Percentiles rank a stretch among this genome's conserved stretches.
Evolutionary conservation across 2,329 filamentous ascomycete species (phyloP).

Genomic region (Fusarium sp.): DNA sequence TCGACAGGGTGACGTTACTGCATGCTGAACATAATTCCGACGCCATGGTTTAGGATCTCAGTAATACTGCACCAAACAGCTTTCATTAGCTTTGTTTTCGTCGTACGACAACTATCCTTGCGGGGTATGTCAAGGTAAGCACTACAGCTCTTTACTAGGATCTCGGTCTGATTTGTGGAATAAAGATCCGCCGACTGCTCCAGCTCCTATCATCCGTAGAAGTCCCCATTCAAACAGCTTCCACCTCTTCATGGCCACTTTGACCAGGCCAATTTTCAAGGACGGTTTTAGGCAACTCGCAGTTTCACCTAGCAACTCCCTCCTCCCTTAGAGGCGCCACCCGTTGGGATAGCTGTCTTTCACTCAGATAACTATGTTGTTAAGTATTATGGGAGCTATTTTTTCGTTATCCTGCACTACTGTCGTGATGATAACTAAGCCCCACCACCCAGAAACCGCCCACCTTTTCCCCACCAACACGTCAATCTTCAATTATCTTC

Average conservation of each 20-base stretch:
- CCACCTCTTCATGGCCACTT: neutral
- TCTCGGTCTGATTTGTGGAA: neutral
- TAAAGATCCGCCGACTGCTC: neutral
- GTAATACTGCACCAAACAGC: neutral
- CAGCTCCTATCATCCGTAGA: neutral
- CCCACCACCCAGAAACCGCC: too few species aligned
- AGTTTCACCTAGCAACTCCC: neutral
- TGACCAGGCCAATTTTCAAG: neutral
- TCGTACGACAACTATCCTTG: neutral
- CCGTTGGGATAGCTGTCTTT: too few species aligned
- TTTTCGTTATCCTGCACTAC: neutral
- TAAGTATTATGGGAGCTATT: neutral
- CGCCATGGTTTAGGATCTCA: neutral
- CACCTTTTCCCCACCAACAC: too few species aligned
- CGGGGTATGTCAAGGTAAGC: neutral
- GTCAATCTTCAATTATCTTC: too few species aligned
- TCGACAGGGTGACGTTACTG: neutral
- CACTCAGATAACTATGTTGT: too few species aligned
- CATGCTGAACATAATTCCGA: neutral
- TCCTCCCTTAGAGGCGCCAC: too few species aligned
- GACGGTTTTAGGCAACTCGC: neutral
- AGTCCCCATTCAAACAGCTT: neutral
- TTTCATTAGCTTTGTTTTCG: neutral
- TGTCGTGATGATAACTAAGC: neutral
- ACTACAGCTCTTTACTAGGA: neutral